Evolutionary conservation across 305 asterid species (phyloP), one percentile per base, ranked within the genome.

Genomic region (Fraxinus ornus): DNA sequence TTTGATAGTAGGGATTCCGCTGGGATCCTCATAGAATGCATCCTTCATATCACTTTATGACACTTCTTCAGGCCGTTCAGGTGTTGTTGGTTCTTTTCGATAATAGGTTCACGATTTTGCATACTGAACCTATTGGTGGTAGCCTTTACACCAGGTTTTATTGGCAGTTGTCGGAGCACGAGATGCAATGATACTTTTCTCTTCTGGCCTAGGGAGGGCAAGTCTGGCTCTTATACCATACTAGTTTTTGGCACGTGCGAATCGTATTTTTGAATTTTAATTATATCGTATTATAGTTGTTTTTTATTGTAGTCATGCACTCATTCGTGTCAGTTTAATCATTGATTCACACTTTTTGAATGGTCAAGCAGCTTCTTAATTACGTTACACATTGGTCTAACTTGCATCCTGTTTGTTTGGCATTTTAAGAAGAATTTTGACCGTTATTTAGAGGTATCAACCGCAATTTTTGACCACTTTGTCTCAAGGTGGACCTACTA

Each of bases 151-250:
- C 85, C 77, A 80, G 88, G 83, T 78, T 82, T 75, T 84, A 52
- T 75, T 83, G 41, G 89, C 82, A 86, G 78, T 80, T 76, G 55
- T 6, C 62, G 94, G 90, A 77, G 80, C 82, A 79, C 78, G 52
- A 81, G 93, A 88, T 82, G 83, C 64, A 49, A 90, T 91, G 75
- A 91, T 83, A 33, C 88, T 90, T 79, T 79, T 95, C 77, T 88
- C 95, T 80, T 89, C 90, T 70, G 93, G 95, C 72, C 93, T 92
- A 30, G 97, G 95, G 77, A 91, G 95, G 82, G 93, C 89, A 82
- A 91, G 92, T 87, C 97, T 87, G 81, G 95, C 92, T 77, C 98
- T 47, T 94, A 97, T 89, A 88, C 73, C 79, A 81, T 64, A 76
- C 17, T 41, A 75, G 32, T 49, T 49, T 49, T 49, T 49, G 62